Conservation (phyloP, 495 filamentous ascomycete species). For the Hypoxylon fuscum region DNA sequence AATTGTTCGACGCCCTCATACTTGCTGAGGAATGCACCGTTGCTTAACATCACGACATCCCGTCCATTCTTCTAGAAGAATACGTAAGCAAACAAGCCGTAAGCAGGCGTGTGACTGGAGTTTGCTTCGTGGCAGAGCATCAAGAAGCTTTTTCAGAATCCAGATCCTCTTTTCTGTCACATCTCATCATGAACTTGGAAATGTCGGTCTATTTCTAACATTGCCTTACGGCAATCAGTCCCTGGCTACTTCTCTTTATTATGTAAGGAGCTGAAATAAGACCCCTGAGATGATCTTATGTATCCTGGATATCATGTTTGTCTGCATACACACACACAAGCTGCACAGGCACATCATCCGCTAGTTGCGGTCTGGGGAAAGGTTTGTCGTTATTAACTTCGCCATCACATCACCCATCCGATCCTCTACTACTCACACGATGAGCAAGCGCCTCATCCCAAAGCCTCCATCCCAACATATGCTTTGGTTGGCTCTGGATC, state of each 20-base stretch:
- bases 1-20: constrained; percentile 25
- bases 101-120: not conserved
- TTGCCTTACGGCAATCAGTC: constrained; percentile 6
- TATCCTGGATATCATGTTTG: constrained; percentile 20
- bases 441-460: constrained; percentile 4
- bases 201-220: not conserved
- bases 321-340: not conserved
- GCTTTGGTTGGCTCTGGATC: constrained; percentile 8
- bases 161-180: not conserved
- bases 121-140: not conserved
- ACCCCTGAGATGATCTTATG: constrained; percentile 28
- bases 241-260: not conserved
- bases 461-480: constrained; percentile 5
- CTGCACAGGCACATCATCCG: constrained; percentile 1
- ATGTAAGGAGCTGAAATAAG: constrained; percentile 15
- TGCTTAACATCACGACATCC: constrained; percentile 6
- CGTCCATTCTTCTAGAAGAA: constrained; percentile 29
- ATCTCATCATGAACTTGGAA: not conserved
- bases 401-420: constrained; percentile 18
- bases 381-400: constrained; percentile 7
- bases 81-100: constrained; percentile 18
- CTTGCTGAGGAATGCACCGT: constrained; percentile 21
- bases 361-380: not conserved
- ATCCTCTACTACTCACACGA: constrained; percentile 4
- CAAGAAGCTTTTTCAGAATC: not conserved